Percentiles rank a stretch among this genome's conserved stretches.
Conservation (phyloP, 2,329 filamentous ascomycete species). For the Stagonosporopsis rhizophila region DNA sequence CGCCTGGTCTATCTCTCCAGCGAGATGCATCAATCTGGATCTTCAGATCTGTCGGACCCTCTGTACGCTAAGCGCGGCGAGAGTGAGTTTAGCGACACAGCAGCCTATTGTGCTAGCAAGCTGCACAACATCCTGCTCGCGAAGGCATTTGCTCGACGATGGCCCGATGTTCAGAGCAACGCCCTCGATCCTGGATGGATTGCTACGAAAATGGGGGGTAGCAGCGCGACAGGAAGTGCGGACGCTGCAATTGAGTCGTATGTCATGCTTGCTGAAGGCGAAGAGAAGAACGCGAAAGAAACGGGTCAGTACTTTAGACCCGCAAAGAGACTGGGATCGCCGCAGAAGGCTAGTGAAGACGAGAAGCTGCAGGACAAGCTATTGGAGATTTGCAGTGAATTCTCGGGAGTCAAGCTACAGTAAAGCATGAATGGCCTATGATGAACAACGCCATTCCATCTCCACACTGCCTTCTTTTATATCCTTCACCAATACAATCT, state of each 20-base stretch:
- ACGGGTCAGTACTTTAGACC: slow-evolving; percentile 52
- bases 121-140: slow-evolving; percentile 64
- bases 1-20: slow-evolving; percentile 62
- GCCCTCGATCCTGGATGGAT: slow-evolving; percentile 63
- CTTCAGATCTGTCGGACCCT: slow-evolving; percentile 52
- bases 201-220: slow-evolving; percentile 62
- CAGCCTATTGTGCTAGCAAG: slow-evolving; percentile 63
- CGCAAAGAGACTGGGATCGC: slow-evolving; percentile 36
- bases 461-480: not conserved
- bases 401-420: slow-evolving; percentile 47
- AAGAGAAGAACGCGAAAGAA: slow-evolving; percentile 33
- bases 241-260: slow-evolving; percentile 58
- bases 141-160: slow-evolving; percentile 60
- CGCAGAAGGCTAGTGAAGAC: slow-evolving; percentile 45
- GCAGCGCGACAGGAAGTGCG: slow-evolving; percentile 56
- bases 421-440: not conserved
- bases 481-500: not conserved
- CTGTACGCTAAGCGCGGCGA: slow-evolving; percentile 49
- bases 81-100: slow-evolving; percentile 42
- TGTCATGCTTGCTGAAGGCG: slow-evolving; percentile 57
- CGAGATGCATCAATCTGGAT: slow-evolving; percentile 59
- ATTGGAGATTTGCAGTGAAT: slow-evolving; percentile 48
- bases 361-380: slow-evolving; percentile 55
- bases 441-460: not conserved
- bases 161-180: slow-evolving; percentile 55